Conservation (phyloP, 805 yeast genomes). For the Metschnikowia gelsemii region DNA sequence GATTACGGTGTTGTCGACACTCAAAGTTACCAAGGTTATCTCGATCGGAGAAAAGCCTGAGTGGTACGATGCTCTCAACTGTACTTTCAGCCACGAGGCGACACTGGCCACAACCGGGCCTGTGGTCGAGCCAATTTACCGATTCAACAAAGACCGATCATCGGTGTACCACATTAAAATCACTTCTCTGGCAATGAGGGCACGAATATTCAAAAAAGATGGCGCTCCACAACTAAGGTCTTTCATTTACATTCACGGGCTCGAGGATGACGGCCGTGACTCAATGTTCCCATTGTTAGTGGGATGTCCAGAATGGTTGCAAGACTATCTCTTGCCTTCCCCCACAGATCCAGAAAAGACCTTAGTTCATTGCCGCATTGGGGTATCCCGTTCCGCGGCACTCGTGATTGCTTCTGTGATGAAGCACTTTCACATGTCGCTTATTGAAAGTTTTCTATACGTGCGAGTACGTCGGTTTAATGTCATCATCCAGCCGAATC, state of each 20-base stretch:
- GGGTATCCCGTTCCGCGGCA: slow-evolving; percentile 18
- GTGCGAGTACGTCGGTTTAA: slow-evolving; percentile 20
- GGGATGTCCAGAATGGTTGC: slow-evolving; percentile 31
- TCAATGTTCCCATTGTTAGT: slow-evolving; percentile 30
- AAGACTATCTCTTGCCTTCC: slow-evolving; percentile 26
- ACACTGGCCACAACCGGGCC: slow-evolving; percentile 10
- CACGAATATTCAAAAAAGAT: slow-evolving; percentile 8
- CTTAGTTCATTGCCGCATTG: slow-evolving; percentile 17
- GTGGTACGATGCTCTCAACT: slow-evolving; percentile 25
- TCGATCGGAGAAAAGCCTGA: slow-evolving; percentile 39
- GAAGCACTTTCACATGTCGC: slow-evolving; percentile 15
- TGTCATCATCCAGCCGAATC: slow-evolving; percentile 38
- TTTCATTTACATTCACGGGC: slow-evolving; percentile 31
- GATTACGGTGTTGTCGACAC: slow-evolving; percentile 25
- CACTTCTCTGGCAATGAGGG: slow-evolving; percentile 11
- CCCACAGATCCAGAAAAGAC: slow-evolving; percentile 16
- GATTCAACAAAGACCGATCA: slow-evolving; percentile 15
- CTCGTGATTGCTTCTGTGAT: slow-evolving; percentile 16
- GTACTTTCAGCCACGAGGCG: slow-evolving; percentile 15
- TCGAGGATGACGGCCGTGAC: slow-evolving; percentile 42
- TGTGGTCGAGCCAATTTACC: slow-evolving; percentile 12
- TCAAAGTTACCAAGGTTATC: slow-evolving; percentile 27
- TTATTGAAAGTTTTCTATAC: slow-evolving; percentile 16
- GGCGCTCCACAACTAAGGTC: slow-evolving; percentile 18
- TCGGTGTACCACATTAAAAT: slow-evolving; percentile 14